These are phyloP conservation scores for Globisporangium yorkense DNA, from an alignment of 352 stramenopile species.

Conservation along the genomic window DNA sequence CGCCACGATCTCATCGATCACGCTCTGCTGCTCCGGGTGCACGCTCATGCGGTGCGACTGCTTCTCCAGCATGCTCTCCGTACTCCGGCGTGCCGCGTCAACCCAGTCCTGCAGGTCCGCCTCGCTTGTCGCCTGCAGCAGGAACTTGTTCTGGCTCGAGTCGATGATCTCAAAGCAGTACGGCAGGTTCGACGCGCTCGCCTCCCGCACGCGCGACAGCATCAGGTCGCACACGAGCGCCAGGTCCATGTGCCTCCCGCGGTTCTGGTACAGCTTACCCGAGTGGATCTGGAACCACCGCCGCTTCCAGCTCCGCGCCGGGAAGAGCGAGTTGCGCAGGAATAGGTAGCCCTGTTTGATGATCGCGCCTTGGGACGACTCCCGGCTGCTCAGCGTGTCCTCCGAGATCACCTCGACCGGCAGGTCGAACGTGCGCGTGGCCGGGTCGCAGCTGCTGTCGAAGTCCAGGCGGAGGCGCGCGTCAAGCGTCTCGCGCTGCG, in stretches of 20 bases:
- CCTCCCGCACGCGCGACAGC: conserved; percentile 70
- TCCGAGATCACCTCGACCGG: conserved; percentile 74
- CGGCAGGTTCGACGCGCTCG: conserved; percentile 40
- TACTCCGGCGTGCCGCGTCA: conserved; percentile 71
- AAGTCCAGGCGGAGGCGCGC: conserved; percentile 45
- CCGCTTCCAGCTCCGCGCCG: conserved; percentile 77
- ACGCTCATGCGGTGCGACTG: conserved; percentile 76
- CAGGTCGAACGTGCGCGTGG: conserved; percentile 41
- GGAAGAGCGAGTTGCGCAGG: conserved; percentile 80
- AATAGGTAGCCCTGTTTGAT: conserved; percentile 85
- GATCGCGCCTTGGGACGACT: conserved; percentile 25
- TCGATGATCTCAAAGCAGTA: conserved; percentile 86
- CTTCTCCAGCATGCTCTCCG: conserved; percentile 77
- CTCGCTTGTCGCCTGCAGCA: conserved; percentile 72
- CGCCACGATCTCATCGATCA: conserved; percentile 54
- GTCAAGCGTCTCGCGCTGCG: conserved; percentile 62
- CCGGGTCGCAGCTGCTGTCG: conserved; percentile 15
- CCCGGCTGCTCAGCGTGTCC: conserved; percentile 54
- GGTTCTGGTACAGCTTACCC: conserved; percentile 79
- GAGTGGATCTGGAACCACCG: conserved; percentile 86
- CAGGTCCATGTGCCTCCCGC: conserved; percentile 73
- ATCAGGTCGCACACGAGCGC: conserved; percentile 78
- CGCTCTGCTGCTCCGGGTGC: conserved; percentile 71
- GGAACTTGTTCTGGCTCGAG: conserved; percentile 65
- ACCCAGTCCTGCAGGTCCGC: conserved; percentile 78